Conservation (phyloP, 2,329 filamentous ascomycete genomes). For the Ceratocystis variospora region DNA sequence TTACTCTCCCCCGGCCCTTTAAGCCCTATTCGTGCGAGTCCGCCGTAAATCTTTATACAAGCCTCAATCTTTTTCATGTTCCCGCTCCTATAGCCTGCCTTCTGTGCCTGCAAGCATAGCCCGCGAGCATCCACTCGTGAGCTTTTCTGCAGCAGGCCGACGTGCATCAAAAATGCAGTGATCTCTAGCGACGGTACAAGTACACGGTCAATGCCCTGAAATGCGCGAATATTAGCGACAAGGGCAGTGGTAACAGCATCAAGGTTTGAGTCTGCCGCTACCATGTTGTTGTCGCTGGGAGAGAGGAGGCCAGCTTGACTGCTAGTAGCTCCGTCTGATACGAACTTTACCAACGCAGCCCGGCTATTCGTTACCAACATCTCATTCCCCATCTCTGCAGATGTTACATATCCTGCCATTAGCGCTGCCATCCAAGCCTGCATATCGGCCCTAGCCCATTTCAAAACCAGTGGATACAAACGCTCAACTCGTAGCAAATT, state of each 20-base stretch:
- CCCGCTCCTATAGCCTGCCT: constrained; percentile 66
- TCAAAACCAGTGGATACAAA: constrained; percentile 28
- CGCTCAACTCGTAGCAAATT: constrained; percentile 29
- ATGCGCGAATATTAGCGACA: constrained; percentile 38
- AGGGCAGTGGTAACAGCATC: constrained; percentile 38
- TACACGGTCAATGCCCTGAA: constrained; percentile 52
- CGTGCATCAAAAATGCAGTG: constrained; percentile 62
- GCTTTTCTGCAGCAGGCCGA: constrained; percentile 34
- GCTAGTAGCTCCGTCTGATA: constrained; percentile 23
- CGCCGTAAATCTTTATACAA: constrained; percentile 65
- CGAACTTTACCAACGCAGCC: constrained; percentile 46
- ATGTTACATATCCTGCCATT: constrained; percentile 55
- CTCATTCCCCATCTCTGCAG: constrained; percentile 66
- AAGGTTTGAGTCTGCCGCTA: constrained; percentile 26
- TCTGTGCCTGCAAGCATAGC: constrained; percentile 59
- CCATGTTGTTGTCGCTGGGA: background rate
- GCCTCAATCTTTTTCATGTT: constrained; percentile 72
- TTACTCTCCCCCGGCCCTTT: constrained; percentile 13
- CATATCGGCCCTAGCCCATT: constrained; percentile 26
- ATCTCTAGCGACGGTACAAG: constrained; percentile 65
- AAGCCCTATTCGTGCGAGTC: constrained; percentile 37
- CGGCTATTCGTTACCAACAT: constrained; percentile 57
- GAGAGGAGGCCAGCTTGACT: background rate
- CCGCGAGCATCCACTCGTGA: constrained; percentile 34
- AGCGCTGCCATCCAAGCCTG: constrained; percentile 38